Percentiles rank a stretch among this genome's conserved stretches.
Evolutionary conservation across 1,284 basidiomycete species (phyloP).

Genomic region (Rhodotorula sp.): DNA sequence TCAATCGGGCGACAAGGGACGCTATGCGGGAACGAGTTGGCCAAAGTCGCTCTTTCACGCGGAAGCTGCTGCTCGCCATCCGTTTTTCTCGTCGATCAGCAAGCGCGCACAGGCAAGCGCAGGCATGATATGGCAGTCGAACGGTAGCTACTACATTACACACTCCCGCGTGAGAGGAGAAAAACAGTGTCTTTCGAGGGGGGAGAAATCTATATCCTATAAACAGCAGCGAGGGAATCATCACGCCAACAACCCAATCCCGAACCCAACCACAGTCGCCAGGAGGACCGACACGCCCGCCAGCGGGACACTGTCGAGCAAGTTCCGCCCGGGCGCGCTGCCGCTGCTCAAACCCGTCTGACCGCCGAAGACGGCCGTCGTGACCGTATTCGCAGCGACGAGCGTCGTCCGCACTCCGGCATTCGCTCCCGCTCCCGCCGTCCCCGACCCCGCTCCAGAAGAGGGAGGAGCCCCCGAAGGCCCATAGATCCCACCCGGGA

Average conservation of each 20-base stretch:
- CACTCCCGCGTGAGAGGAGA: too few relatives aligned
- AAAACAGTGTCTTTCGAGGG: too few relatives aligned
- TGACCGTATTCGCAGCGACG: constrained; percentile 28
- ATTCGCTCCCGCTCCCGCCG: not conserved
- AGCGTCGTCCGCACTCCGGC: constrained; percentile 17
- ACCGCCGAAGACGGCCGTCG: constrained; percentile 29
- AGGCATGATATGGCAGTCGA: too few relatives aligned
- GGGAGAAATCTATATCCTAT: not conserved
- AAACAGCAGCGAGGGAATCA: not conserved
- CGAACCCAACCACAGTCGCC: not conserved
- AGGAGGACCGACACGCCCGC: not conserved
- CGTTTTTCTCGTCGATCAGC: too few relatives aligned
- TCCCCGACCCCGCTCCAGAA: not conserved
- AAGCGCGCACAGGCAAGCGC: too few relatives aligned
- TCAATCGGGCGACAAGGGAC: too few relatives aligned
- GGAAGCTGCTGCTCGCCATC: too few relatives aligned
- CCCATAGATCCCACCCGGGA: constrained; percentile 35
- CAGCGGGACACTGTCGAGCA: not conserved
- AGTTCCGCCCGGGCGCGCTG: too few relatives aligned
- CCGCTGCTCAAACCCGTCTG: constrained; percentile 29
- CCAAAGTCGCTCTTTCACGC: too few relatives aligned
- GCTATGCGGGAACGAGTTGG: too few relatives aligned
- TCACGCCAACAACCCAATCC: not conserved
- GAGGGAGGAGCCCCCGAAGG: constrained; percentile 9
- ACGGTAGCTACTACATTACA: too few relatives aligned